Evolutionary conservation across 306 rosid species (phyloP).

Genomic region (Citrullus colocynthis): DNA sequence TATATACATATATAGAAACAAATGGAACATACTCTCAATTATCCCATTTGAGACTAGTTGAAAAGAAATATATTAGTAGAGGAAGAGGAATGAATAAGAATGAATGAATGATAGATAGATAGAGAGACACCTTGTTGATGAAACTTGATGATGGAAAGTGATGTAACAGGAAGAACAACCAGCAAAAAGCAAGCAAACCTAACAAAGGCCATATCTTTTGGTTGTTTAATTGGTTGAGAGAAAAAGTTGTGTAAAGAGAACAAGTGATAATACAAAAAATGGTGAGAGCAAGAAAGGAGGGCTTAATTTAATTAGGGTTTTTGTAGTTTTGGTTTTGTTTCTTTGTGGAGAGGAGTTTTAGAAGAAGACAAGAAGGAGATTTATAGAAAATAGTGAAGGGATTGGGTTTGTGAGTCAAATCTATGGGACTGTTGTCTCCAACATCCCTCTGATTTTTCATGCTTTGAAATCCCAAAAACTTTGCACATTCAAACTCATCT

Average conservation of each 20-base stretch:
- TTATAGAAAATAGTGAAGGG: neutral
- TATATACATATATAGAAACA: too few relatives aligned
- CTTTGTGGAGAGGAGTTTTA: neutral
- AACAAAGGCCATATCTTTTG: neutral
- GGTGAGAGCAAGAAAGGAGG: neutral
- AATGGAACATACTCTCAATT: too few relatives aligned
- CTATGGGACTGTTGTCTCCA: constrained; percentile 3
- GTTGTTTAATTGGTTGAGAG: neutral
- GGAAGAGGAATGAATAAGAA: neutral
- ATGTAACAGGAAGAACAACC: constrained; percentile 10
- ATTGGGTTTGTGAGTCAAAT: neutral
- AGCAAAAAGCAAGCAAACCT: constrained; percentile 12
- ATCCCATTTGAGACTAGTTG: neutral
- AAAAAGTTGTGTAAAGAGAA: neutral
- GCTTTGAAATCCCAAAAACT: neutral
- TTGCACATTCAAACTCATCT: neutral
- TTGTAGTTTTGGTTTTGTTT: neutral
- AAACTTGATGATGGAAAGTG: neutral
- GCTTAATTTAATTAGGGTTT: neutral
- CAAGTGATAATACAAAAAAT: neutral
- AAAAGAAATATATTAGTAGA: neutral
- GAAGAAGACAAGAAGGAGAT: neutral
- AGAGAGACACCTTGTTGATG: neutral
- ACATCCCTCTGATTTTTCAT: neutral
- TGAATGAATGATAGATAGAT: neutral